These are phyloP conservation scores for Viola odorata DNA, from an alignment of 345 rosid species.

Conservation along the genomic window DNA sequence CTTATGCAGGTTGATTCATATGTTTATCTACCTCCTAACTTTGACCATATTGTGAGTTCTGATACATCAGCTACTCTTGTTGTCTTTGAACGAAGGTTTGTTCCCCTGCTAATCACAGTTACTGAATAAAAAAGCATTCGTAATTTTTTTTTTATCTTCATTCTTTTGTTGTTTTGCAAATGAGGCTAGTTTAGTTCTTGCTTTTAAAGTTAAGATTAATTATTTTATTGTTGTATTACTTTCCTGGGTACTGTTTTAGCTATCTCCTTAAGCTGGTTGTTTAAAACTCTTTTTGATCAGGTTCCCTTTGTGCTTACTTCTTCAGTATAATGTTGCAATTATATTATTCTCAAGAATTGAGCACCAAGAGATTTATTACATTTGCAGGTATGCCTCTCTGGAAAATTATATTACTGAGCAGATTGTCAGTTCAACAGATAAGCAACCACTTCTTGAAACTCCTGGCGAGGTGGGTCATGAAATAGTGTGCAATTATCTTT, in stretches of 20 bases:
- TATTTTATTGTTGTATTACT: no score
- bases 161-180: background rate
- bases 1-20: slow-evolving; percentile 68
- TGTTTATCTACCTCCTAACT: slow-evolving; percentile 79
- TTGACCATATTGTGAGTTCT: slow-evolving; percentile 49
- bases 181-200: no score
- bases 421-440: slow-evolving; percentile 66
- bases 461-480: slow-evolving; percentile 66
- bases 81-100: slow-evolving; percentile 69
- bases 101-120: background rate
- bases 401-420: slow-evolving; percentile 50
- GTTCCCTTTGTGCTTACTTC: background rate
- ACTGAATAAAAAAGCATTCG: no score
- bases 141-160: background rate
- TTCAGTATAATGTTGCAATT: slow-evolving; percentile 1
- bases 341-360: slow-evolving; percentile 2
- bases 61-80: slow-evolving; percentile 58
- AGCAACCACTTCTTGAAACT: slow-evolving; percentile 86
- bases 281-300: slow-evolving; percentile 2
- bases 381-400: slow-evolving; percentile 49
- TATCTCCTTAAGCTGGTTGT: background rate
- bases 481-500: no score
- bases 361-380: background rate
- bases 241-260: no score
- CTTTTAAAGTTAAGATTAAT: no score